Base-by-base conservation (phyloP, 2,329 filamentous ascomycete species). In the Xylaria sp. region DNA sequence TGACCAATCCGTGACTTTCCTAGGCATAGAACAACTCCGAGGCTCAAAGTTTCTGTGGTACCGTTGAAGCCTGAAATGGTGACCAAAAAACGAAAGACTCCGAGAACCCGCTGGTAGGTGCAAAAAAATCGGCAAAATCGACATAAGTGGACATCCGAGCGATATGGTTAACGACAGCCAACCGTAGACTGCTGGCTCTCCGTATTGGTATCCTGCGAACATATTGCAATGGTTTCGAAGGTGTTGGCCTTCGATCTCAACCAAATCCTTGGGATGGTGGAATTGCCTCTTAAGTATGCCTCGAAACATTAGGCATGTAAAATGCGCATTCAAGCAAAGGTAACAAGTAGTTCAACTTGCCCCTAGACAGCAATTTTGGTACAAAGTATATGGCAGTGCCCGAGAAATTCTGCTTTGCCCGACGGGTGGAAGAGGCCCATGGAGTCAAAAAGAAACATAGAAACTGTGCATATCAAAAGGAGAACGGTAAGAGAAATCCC, bases 381-480 rank as follows among this genome's bases (percentile, higher is more conserved):
- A 35, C 37, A 37, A 19, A 40, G 17, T 37, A 38, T 19, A 51
- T 46, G 31, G 29, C 37, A 54, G 11, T 11, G 19, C 33, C 27
- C 21, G 41, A 57, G 21, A 44, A 23, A 54, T 43, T 43, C 46
- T 38, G 51, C 27, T 33, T 47, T 37, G 13, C n/a, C 13, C 11
- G 23, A 27, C 15, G 38, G 29, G 37, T 49, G 19, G n/a, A 41
- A 27, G 15, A 23, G 48, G 23, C 11, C 35, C 9, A n/a, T n/a
- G n/a, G n/a, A n/a, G n/a, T n/a, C 9, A 58, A 13, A 54, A 57
- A 10, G 44, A 46, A 48, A 54, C 35, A 55, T 17, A 53, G n/a
- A 40, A 25, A 46, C 10, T 27, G 29, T 43, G 21, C 47, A 11
- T 54, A 38, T 37, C 8, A 31, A 44, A 54, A 41, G 25, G 17